Evolutionary conservation across 23 red algal species (phyloP), one percentile per base, ranked within the genome.

Genomic region (Chondrus crispus): DNA sequence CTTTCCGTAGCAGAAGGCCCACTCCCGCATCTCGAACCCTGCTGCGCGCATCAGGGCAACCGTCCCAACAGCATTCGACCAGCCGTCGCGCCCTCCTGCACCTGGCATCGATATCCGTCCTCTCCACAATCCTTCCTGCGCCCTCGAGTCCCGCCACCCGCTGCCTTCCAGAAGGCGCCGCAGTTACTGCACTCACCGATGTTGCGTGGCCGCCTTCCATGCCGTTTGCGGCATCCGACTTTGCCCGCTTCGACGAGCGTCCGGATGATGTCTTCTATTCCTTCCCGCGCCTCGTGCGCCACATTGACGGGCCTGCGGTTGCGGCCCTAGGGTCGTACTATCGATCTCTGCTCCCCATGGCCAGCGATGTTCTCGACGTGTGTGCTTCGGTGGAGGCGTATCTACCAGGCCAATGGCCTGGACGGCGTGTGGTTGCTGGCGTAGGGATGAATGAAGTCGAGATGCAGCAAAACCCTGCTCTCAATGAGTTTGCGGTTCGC

Each of bases 301-400:
- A 98, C 69, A 94, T 98, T 22, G 95, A 98, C 80, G 58, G 69
- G 1, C 62, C 52, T 33, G 95, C 91, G 8, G 69, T 95, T 14
- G 46, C 24, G 13, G 85, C 91, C 29, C 87, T 94, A 47, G 45
- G 44, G 5, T 32, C 22, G 12, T 94, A 84, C 74, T 94, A 87
- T 57, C 30, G 13, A 7, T 42, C 74, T 32, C 32, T 45, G 16
- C 46, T 94, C 44, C 45, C 48, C 11, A 43, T 58, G 26, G 55
- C 43, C 57, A 24, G 64, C 45, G 76, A 90, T 48, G 81, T 96
- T 18, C 66, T 98, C 24, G 87, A 95, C 69, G 24, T 98, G 60
- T 98, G 95, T 85, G 82, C 95, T 12, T 90, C 82, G 30, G 64
- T 93, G 36, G 91, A 94, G 55, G 91, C 91, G 4, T 93, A 94